These are phyloP conservation scores for Neopestalotiopsis rosae DNA, from an alignment of 2,329 filamentous ascomycete species.

Conservation along the genomic window DNA sequence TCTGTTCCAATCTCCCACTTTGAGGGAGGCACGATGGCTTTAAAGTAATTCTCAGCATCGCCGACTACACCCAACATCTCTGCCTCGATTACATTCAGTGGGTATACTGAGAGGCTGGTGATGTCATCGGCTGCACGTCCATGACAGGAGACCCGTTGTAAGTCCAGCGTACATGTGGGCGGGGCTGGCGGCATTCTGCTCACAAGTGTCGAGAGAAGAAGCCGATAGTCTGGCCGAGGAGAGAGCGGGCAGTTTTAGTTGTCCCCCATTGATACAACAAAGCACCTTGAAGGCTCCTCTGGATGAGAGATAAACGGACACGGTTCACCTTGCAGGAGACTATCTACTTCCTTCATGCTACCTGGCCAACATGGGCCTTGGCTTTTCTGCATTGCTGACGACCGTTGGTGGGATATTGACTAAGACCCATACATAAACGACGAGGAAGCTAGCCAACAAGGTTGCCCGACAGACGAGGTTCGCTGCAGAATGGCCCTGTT, in stretches of 20 bases:
- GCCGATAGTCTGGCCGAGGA: constrained; percentile 22
- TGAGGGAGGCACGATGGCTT: not conserved
- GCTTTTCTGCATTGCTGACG: not conserved
- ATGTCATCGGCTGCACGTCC: constrained; percentile 22
- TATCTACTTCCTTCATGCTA: not conserved
- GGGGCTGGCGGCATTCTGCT: not conserved
- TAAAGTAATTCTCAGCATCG: not conserved
- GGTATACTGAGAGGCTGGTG: constrained; percentile 17
- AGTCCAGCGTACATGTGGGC: not conserved
- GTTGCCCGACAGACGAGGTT: not conserved
- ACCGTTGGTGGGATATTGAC: not conserved
- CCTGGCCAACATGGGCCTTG: not conserved
- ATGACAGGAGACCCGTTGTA: constrained; percentile 18
- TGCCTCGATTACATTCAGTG: constrained; percentile 6
- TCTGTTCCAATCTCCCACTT: not conserved
- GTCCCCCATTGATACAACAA: not conserved
- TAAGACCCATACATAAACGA: not conserved
- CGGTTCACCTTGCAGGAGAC: constrained; percentile 1
- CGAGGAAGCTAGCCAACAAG: not conserved
- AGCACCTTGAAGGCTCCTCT: not conserved
- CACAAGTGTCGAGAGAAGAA: not conserved
- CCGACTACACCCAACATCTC: not conserved
- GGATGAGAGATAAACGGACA: not conserved
- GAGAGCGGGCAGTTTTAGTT: not conserved
- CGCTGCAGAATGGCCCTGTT: too few species aligned